These are phyloP conservation scores for Myxozyma vanderwaltii DNA, from an alignment of 805 yeast species.

Conservation along the genomic window DNA sequence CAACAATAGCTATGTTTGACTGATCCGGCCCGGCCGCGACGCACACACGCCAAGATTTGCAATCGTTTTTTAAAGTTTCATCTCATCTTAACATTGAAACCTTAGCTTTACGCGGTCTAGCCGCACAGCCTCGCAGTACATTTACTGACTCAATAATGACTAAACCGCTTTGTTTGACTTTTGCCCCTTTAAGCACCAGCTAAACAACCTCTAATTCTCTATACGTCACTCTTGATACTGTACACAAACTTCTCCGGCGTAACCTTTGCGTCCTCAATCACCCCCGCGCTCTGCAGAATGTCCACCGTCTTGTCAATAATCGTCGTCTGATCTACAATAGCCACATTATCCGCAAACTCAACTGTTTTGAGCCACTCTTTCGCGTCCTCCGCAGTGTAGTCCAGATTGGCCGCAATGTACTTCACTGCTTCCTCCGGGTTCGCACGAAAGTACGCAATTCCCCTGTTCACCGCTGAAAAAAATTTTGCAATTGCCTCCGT, in stretches of 20 bases:
- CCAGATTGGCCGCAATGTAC: constrained; percentile 67
- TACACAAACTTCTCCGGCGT: constrained; percentile 9
- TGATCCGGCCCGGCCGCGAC: too few relatives aligned
- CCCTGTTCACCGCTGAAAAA: constrained; percentile 59
- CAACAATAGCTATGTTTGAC: background rate
- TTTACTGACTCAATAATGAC: too few relatives aligned
- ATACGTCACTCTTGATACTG: background rate
- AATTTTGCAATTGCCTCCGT: constrained; percentile 45
- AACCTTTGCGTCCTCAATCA: constrained; percentile 37
- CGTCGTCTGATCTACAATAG: constrained; percentile 51
- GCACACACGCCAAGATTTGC: too few relatives aligned
- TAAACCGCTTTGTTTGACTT: too few relatives aligned
- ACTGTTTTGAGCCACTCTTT: constrained; percentile 81
- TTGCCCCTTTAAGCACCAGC: too few relatives aligned
- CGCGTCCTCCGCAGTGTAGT: constrained; percentile 77
- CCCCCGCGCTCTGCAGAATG: constrained; percentile 66
- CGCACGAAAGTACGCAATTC: constrained; percentile 63
- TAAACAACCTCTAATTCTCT: background rate
- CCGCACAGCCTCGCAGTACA: too few relatives aligned
- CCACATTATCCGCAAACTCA: constrained; percentile 54
- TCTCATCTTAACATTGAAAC: too few relatives aligned
- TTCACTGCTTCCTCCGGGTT: constrained; percentile 66
- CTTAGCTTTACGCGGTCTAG: too few relatives aligned
- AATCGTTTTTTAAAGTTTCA: too few relatives aligned
- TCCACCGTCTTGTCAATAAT: constrained; percentile 58